Conservation (phyloP, 2,329 filamentous ascomycete species). For the Phialophora verrucosa region DNA sequence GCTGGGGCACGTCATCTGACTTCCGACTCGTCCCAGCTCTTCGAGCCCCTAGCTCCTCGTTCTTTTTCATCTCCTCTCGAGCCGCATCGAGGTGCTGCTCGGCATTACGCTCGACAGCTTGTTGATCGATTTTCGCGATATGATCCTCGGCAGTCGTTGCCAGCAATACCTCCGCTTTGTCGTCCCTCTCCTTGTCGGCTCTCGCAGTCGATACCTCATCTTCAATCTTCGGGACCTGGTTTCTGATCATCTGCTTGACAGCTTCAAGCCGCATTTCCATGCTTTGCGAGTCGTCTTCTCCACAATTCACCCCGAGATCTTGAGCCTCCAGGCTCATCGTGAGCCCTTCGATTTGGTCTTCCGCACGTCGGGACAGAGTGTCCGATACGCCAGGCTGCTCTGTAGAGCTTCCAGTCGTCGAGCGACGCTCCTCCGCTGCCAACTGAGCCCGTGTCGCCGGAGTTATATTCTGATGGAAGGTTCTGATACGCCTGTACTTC, state of each 20-base stretch:
- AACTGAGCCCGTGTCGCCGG: not conserved
- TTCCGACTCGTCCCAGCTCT: not conserved
- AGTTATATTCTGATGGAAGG: constrained; percentile 9
- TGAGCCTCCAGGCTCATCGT: constrained; percentile 1
- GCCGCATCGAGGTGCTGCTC: not conserved
- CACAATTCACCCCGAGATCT: not conserved
- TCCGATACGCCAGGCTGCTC: not conserved
- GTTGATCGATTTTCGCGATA: not conserved
- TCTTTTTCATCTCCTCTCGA: not conserved
- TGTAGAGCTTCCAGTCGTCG: not conserved
- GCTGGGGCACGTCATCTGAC: not conserved
- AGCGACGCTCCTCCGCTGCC: not conserved
- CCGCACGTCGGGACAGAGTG: not conserved
- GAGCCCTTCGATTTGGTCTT: not conserved
- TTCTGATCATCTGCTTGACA: not conserved
- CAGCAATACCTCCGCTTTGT: not conserved
- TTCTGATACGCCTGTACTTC: constrained; percentile 11
- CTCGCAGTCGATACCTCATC: not conserved
- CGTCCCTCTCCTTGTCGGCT: not conserved
- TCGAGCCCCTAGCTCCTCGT: not conserved
- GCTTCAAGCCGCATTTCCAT: not conserved
- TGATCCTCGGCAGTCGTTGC: not conserved
- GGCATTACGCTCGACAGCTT: not conserved
- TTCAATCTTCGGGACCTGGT: not conserved
- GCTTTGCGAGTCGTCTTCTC: not conserved